Conservation (phyloP, 2,329 filamentous ascomycete species). For the Botryotinia narcissicola region DNA sequence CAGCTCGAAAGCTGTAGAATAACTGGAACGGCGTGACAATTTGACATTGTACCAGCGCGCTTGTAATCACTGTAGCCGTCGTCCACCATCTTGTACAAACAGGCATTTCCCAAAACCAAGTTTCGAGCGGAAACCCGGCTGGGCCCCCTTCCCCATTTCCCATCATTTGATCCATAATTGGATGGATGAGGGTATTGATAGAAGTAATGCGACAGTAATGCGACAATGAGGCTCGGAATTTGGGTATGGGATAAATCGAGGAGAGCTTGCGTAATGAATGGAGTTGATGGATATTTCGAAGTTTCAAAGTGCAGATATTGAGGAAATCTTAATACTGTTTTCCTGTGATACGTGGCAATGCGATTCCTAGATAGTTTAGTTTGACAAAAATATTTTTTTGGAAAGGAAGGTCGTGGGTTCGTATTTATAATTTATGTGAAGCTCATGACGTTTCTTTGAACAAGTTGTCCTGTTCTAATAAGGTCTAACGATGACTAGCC, state of each 20-base stretch:
- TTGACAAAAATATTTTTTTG: background rate
- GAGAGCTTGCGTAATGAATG: background rate
- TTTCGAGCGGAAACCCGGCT: slow-evolving; percentile 76
- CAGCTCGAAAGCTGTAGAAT: slow-evolving; percentile 92
- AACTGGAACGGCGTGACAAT: slow-evolving; percentile 91
- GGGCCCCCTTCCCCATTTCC: slow-evolving; percentile 46
- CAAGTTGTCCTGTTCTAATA: slow-evolving; percentile 19
- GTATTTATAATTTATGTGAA: background rate
- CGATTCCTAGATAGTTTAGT: background rate
- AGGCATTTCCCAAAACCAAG: slow-evolving; percentile 99
- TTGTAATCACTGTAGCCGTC: slow-evolving; percentile 82
- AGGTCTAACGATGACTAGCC: background rate
- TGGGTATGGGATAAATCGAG: background rate
- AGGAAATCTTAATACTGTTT: background rate
- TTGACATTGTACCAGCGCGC: slow-evolving; percentile 87
- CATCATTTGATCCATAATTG: slow-evolving; percentile 40
- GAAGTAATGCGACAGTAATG: slow-evolving; percentile 4
- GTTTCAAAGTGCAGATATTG: background rate
- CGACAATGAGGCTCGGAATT: background rate
- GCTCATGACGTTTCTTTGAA: slow-evolving; percentile 8
- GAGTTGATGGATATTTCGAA: background rate
- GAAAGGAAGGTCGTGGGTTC: background rate
- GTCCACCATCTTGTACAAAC: slow-evolving; percentile 97
- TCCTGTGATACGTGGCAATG: background rate
- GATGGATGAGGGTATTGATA: background rate